These are phyloP conservation scores for Talaromyces albobiverticillius DNA, from an alignment of 2,329 filamentous ascomycete species.

Conservation along the genomic window DNA sequence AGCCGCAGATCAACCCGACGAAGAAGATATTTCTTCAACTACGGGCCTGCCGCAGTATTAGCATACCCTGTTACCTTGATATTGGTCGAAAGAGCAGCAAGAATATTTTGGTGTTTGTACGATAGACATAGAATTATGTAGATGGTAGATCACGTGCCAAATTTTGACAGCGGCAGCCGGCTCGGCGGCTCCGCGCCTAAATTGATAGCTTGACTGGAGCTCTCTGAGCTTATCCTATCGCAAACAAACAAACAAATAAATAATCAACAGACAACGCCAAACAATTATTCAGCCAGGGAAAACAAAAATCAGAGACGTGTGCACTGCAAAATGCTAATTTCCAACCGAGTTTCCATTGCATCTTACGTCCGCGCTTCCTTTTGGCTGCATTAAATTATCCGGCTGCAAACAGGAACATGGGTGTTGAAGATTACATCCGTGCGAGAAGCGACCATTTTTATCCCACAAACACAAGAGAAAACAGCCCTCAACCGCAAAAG, in stretches of 20 bases:
- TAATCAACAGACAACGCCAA: neutral
- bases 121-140: neutral
- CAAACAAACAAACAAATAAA: constrained; percentile 6
- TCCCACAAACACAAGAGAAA: constrained; percentile 4
- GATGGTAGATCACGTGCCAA: neutral
- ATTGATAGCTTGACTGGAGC: neutral
- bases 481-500: constrained; percentile 7
- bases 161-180: constrained; percentile 3
- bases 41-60: too few species aligned
- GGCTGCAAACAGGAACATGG: constrained; percentile 27
- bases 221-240: neutral
- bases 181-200: constrained; percentile 4
- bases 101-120: too few species aligned
- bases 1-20: constrained; percentile 26
- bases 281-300: neutral
- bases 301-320: too few species aligned
- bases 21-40: neutral
- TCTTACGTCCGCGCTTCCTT: neutral
- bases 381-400: neutral
- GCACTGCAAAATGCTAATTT: neutral
- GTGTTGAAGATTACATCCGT: constrained; percentile 42
- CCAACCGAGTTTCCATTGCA: neutral
- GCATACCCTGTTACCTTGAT: too few species aligned
- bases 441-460: constrained; percentile 30
- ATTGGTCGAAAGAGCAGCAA: too few species aligned